These are phyloP conservation scores for Fonsecaea nubica DNA, from an alignment of 2,329 filamentous ascomycete species.

Conservation along the genomic window DNA sequence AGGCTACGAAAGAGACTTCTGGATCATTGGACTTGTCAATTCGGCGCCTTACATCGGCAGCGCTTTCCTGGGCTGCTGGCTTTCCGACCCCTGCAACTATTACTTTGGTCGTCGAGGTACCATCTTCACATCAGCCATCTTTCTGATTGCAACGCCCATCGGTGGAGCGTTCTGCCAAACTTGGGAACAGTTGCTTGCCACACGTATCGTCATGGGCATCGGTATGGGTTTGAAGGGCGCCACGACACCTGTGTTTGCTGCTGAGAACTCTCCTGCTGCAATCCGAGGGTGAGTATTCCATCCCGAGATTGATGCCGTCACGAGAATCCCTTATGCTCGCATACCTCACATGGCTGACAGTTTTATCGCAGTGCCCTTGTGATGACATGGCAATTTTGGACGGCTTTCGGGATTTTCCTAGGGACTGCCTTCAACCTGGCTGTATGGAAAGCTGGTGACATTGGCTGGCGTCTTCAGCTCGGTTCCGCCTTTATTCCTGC, in stretches of 20 bases:
- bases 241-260: conserved; percentile 43
- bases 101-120: conserved; percentile 43
- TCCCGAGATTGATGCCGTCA: too few species aligned
- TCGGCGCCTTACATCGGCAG: conserved; percentile 65
- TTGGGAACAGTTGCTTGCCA: conserved; percentile 43
- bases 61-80: conserved; percentile 58
- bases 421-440: conserved; percentile 67
- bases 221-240: conserved; percentile 44
- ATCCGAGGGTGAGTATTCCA: conserved; percentile 35
- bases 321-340: neutral
- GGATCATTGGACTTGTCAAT: conserved; percentile 56
- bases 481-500: conserved; percentile 71
- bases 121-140: conserved; percentile 44
- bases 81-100: conserved; percentile 43
- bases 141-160: conserved; percentile 43
- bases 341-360: neutral
- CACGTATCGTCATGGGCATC: conserved; percentile 43
- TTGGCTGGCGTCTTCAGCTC: conserved; percentile 69
- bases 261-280: conserved; percentile 41
- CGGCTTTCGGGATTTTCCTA: conserved; percentile 41
- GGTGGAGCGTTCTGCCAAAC: conserved; percentile 41
- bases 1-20: conserved; percentile 42
- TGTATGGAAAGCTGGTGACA: conserved; percentile 63
- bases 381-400: conserved; percentile 41
- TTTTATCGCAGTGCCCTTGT: conserved; percentile 40